Evolutionary conservation across 768 basidiomycete genomes (phyloP).

Genomic region (Lactarius indigo): DNA sequence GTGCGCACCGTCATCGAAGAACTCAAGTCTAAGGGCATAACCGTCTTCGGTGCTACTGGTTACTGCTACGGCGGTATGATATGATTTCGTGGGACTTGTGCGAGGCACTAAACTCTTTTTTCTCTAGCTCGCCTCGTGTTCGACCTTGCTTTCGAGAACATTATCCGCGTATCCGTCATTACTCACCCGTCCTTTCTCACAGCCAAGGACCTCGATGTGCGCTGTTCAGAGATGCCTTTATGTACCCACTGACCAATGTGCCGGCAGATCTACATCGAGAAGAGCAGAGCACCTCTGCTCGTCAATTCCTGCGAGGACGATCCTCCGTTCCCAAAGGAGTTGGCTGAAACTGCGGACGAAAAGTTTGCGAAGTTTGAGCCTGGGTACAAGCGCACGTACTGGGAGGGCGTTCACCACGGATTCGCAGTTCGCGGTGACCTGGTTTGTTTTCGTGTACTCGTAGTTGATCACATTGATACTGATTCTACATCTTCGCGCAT

Average conservation of each 20-base stretch:
- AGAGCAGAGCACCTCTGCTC: constrained; percentile 39
- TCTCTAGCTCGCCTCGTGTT: constrained; percentile 15
- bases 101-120: background rate
- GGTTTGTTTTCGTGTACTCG: constrained; percentile 19
- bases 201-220: constrained; percentile 39
- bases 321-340: constrained; percentile 33
- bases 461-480: background rate
- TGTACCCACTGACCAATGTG: background rate
- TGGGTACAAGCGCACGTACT: constrained; percentile 38
- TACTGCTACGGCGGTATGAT: constrained; percentile 30
- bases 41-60: constrained; percentile 30
- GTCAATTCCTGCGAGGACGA: constrained; percentile 41
- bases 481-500: constrained; percentile 19
- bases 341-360: constrained; percentile 36
- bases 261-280: constrained; percentile 33
- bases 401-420: constrained; percentile 42
- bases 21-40: constrained; percentile 34
- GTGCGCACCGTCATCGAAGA: constrained; percentile 29
- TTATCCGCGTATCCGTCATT: constrained; percentile 39
- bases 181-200: constrained; percentile 47
- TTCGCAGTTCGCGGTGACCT: constrained; percentile 41
- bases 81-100: background rate
- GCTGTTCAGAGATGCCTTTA: background rate
- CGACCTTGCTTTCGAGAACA: constrained; percentile 42
- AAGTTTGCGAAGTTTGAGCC: constrained; percentile 38